Base-by-base conservation (phyloP, 2,329 filamentous ascomycete species). In the Clarireedia paspali region DNA sequence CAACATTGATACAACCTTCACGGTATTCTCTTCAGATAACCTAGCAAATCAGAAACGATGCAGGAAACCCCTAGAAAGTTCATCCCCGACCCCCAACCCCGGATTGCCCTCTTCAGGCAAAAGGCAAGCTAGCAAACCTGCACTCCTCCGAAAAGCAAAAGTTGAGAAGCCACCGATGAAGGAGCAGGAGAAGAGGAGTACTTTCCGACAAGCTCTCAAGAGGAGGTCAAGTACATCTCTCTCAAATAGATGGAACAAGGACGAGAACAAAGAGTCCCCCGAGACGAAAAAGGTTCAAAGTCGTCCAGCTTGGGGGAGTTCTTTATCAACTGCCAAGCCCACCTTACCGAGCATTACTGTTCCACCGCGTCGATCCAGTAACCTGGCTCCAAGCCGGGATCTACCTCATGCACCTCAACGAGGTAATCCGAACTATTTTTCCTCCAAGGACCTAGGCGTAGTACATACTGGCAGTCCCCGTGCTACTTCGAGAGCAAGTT, bases 191-290 rank as follows among this genome's bases (percentile, higher is more conserved):
- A 80, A 77, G 63, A 79, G 70, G 57, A 64, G 68, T 1, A 65
- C 65, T 1, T 67, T 83, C 44, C 75, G 77, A 38, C 75, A 77
- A 53, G 80, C 73, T 3, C 66, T 84, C n/a, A 78, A 72, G 55
- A 79, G 77, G 55, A 72, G 77, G 2, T 70, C 75, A 6, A 71
- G 72, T 23, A 73, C 77, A 38, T 72, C 74, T 1, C 64, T 81
- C 6, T 73, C 76, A 0, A 77, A 71, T 56, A 68, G 82, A 0
- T 76, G 77, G 68, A 74, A 70, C 53, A 81, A 76, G 50, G 78
- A 81, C n/a, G 12, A 49, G 12, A 47, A n/a, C 20, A 59, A 62
- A 7, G n/a, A 23, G 4, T 26, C 53, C 5, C 48, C 40, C 14
- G 64, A 61, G 59, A 44, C 20, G n/a, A 67, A 20, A 54, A 70